phyloP scores from a whole-genome alignment of 345 rosid genomes.

The Ceriops decandra region DNA sequence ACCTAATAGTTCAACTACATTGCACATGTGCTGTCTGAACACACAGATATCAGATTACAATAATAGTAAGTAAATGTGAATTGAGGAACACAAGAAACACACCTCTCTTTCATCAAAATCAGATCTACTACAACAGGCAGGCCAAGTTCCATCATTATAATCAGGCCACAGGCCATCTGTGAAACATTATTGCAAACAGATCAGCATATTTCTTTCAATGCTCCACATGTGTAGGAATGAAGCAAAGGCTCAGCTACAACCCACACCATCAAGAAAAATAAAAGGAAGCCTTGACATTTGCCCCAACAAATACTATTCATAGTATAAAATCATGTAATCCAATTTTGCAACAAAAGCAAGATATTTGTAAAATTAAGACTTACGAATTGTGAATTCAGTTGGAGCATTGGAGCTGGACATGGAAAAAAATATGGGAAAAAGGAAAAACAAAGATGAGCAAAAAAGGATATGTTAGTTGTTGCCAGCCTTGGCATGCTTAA shows the following conservation, averaged over 20 bases:
- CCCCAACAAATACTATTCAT: neutral
- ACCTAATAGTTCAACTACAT: neutral
- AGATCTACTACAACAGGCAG: conserved; percentile 66
- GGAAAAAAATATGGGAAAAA: neutral
- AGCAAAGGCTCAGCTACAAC: neutral
- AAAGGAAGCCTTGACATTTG: neutral
- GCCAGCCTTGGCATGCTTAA: neutral
- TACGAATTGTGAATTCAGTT: conserved; percentile 84
- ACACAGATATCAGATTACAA: conserved; percentile 1
- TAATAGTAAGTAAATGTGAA: neutral
- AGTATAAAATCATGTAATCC: neutral
- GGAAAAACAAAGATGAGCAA: neutral
- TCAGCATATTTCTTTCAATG: conserved; percentile 1
- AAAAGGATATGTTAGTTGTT: conserved; percentile 5
- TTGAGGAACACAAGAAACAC: neutral
- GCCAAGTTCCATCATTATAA: conserved; percentile 92
- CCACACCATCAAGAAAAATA: neutral
- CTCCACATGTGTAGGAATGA: neutral
- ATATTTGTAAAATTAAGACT: conserved; percentile 29
- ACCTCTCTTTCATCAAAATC: conserved; percentile 72
- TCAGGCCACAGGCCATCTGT: conserved; percentile 98
- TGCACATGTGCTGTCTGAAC: neutral
- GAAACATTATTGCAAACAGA: conserved; percentile 1
- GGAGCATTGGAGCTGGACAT: conserved; percentile 59
- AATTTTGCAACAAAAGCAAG: conserved; percentile 1